Percentiles rank a stretch among this genome's conserved stretches.
These are phyloP conservation scores for Cryptococcus sp. DNA, from an alignment of 1,284 basidiomycete genomes.

Conservation along the genomic window DNA sequence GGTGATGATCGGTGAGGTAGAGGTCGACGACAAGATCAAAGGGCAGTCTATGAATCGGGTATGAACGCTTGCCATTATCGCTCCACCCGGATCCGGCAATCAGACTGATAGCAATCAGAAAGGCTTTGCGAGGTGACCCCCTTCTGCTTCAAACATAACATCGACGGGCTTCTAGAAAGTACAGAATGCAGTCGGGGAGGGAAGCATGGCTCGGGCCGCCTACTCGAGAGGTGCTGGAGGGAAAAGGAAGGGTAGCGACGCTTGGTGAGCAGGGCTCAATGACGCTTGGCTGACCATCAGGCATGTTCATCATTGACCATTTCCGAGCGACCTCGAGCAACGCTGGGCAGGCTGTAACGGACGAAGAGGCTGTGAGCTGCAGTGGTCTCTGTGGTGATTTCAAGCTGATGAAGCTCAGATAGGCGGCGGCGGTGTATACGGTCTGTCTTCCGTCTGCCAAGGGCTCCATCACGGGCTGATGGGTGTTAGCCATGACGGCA, in stretches of 20 bases:
- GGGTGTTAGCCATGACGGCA: constrained; percentile 23
- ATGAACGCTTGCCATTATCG: too few relatives aligned
- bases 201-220: not conserved
- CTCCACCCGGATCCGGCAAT: too few relatives aligned
- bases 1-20: too few relatives aligned
- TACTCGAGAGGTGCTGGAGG: not conserved
- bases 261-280: constrained; percentile 12
- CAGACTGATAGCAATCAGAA: too few relatives aligned
- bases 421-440: constrained; percentile 84
- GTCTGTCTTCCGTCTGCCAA: constrained; percentile 43
- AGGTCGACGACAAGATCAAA: too few relatives aligned
- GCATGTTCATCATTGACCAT: constrained; percentile 88
- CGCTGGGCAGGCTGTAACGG: constrained; percentile 52
- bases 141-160: too few relatives aligned
- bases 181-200: too few relatives aligned
- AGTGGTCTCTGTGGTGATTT: not conserved
- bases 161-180: too few relatives aligned
- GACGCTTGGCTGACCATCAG: constrained; percentile 38
- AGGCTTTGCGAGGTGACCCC: too few relatives aligned
- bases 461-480: not conserved
- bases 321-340: constrained; percentile 59
- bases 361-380: constrained; percentile 29
- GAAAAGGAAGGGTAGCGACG: constrained; percentile 22
- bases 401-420: constrained; percentile 59
- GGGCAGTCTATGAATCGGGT: too few relatives aligned